Evolutionary conservation across 2,329 filamentous ascomycete genomes (phyloP).

Genomic region (Chrysoporthe cubensis): DNA sequence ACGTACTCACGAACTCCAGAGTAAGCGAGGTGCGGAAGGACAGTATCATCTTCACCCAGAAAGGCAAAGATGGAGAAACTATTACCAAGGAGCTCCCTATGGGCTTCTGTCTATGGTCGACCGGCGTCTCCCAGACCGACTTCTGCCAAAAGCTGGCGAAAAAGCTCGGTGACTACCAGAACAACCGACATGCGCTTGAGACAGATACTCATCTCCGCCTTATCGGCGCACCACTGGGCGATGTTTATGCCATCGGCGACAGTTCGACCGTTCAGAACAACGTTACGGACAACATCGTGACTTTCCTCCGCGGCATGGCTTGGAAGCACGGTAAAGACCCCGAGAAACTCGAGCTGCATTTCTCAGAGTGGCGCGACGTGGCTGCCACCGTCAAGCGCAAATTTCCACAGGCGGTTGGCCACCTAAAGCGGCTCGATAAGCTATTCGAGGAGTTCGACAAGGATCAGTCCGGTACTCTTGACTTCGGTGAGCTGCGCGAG

Average conservation of each 20-base stretch:
- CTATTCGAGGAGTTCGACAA: slow-evolving; percentile 92
- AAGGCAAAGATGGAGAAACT: slow-evolving; percentile 70
- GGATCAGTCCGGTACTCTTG: slow-evolving; percentile 88
- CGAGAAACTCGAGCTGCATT: slow-evolving; percentile 82
- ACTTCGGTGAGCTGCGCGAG: slow-evolving; percentile 89
- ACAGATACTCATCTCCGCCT: slow-evolving; percentile 92
- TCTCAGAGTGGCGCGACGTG: slow-evolving; percentile 84
- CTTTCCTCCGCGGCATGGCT: slow-evolving; percentile 84
- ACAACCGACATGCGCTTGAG: slow-evolving; percentile 88
- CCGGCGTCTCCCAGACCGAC: slow-evolving; percentile 85
- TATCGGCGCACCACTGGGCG: slow-evolving; percentile 84
- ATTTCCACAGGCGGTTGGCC: slow-evolving; percentile 87
- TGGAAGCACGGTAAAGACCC: slow-evolving; percentile 93
- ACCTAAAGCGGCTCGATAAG: slow-evolving; percentile 86
- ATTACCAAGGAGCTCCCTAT: slow-evolving; percentile 93
- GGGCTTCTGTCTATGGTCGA: slow-evolving; percentile 98
- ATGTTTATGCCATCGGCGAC: slow-evolving; percentile 96
- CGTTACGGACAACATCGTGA: slow-evolving; percentile 85
- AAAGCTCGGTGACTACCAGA: slow-evolving; percentile 78
- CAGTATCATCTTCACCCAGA: slow-evolving; percentile 87
- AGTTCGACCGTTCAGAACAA: slow-evolving; percentile 98
- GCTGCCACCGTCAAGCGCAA: slow-evolving; percentile 82
- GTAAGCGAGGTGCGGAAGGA: slow-evolving; percentile 87
- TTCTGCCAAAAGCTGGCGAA: slow-evolving; percentile 76
- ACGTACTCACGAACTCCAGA: slow-evolving; percentile 88